phyloP scores from a whole-genome alignment of 352 stramenopile species.

The Pythium graminicola region DNA sequence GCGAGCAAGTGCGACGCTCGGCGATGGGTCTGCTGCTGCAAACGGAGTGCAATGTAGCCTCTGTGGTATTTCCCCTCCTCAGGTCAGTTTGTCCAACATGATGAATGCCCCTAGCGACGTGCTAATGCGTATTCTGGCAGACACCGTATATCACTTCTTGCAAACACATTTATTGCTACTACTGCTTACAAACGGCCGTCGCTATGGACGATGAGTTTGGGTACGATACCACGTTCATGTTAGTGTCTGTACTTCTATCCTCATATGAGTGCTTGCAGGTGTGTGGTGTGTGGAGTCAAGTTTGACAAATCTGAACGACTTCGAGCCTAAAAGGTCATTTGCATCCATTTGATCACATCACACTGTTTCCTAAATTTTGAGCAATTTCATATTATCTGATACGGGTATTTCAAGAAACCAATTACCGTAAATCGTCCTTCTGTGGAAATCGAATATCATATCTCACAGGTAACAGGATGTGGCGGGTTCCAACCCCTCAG shows the following conservation, averaged over 20 bases:
- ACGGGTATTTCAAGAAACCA: background rate
- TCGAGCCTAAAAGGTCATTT: constrained; percentile 22
- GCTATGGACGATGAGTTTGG: constrained; percentile 58
- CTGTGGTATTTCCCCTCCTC: constrained; percentile 48
- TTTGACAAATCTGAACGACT: constrained; percentile 68
- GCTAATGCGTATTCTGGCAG: constrained; percentile 18
- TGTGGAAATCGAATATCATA: background rate
- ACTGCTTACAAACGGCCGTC: constrained; percentile 74
- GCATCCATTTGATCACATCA: too few species aligned
- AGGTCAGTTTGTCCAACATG: constrained; percentile 26
- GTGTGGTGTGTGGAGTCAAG: constrained; percentile 45
- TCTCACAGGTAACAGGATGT: background rate
- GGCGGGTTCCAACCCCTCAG: background rate
- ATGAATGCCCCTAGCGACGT: background rate
- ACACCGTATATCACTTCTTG: constrained; percentile 86
- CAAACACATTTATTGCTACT: constrained; percentile 85
- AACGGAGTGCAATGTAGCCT: constrained; percentile 40
- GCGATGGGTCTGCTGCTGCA: constrained; percentile 5
- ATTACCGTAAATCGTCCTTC: background rate
- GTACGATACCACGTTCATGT: constrained; percentile 27
- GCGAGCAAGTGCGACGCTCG: constrained; percentile 15
- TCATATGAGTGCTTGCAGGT: constrained; percentile 28
- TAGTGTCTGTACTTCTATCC: background rate
- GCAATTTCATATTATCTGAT: background rate
- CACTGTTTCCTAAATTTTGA: background rate